Evolutionary conservation across 495 filamentous ascomycete species (phyloP).

Genomic region (Penicillium cosmopolitanum): DNA sequence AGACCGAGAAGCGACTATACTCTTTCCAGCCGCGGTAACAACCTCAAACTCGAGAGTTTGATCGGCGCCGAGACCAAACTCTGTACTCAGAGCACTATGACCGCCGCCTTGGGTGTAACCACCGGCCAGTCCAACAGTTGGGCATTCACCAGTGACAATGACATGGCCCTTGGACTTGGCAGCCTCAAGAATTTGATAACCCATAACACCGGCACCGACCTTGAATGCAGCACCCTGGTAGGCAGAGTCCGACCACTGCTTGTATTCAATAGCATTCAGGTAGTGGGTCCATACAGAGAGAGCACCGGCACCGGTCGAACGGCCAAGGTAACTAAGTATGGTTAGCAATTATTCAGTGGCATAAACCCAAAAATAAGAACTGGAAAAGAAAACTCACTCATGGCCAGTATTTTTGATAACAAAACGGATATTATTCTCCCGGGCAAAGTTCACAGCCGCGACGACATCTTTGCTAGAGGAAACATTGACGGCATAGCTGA

Average conservation of each 20-base stretch:
- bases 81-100: constrained; percentile 56
- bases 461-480: constrained; percentile 38
- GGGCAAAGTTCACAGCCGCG: constrained; percentile 54
- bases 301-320: constrained; percentile 60
- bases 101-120: constrained; percentile 68
- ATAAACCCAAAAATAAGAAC: neutral
- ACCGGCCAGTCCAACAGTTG: constrained; percentile 51
- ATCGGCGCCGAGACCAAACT: constrained; percentile 66
- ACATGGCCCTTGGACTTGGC: constrained; percentile 37
- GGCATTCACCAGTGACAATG: constrained; percentile 43
- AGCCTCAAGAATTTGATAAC: constrained; percentile 50
- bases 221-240: constrained; percentile 60
- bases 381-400: constrained; percentile 36
- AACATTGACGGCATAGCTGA: constrained; percentile 55
- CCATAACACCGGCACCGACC: constrained; percentile 58
- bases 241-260: constrained; percentile 38
- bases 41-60: constrained; percentile 65
- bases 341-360: neutral
- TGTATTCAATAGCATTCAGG: constrained; percentile 49
- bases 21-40: constrained; percentile 55
- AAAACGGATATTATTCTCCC: constrained; percentile 61
- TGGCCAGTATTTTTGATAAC: constrained; percentile 69
- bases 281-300: constrained; percentile 63
- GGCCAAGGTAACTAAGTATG: constrained; percentile 51
- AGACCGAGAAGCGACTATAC: constrained; percentile 56